phyloP scores from a whole-genome alignment of 805 yeast species.

The Saccharomycopsis javanensis region DNA sequence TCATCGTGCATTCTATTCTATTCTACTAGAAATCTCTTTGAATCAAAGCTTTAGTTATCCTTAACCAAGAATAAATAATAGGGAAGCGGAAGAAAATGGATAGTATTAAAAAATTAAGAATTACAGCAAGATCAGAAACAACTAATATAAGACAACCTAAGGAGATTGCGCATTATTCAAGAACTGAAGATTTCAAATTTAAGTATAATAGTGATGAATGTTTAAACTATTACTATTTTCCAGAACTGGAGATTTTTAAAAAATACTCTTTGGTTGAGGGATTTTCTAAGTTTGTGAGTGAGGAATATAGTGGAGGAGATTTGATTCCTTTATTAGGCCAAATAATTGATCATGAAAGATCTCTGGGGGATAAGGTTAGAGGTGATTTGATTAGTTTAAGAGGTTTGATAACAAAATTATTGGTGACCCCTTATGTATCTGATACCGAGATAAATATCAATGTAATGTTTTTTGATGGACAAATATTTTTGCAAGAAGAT shows the following conservation, averaged over 20 bases:
- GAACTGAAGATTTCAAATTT: conserved; percentile 47
- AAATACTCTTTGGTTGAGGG: conserved; percentile 60
- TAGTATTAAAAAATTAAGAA: background rate
- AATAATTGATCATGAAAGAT: conserved; percentile 42
- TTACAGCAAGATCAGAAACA: conserved; percentile 39
- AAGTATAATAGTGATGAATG: conserved; percentile 40
- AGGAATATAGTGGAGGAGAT: conserved; percentile 46
- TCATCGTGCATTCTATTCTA: no score
- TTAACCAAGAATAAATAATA: background rate
- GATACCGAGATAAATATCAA: conserved; percentile 52
- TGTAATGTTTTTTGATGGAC: conserved; percentile 65
- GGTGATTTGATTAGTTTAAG: conserved; percentile 74
- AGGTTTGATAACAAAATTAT: conserved; percentile 68
- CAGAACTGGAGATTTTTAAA: conserved; percentile 59
- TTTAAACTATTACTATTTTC: conserved; percentile 69
- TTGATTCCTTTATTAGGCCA: conserved; percentile 51
- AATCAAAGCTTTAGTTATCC: background rate
- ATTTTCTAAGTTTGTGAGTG: conserved; percentile 43
- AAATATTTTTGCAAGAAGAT: conserved; percentile 48
- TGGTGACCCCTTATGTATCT: conserved; percentile 55
- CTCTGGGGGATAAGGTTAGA: conserved; percentile 33
- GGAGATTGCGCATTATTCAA: conserved; percentile 61
- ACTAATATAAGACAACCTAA: conserved; percentile 79
- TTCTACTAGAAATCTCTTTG: no score
- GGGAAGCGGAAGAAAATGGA: background rate